Conservation (phyloP, 1,139 yeast species). For the Tardiomyces depauwii region DNA sequence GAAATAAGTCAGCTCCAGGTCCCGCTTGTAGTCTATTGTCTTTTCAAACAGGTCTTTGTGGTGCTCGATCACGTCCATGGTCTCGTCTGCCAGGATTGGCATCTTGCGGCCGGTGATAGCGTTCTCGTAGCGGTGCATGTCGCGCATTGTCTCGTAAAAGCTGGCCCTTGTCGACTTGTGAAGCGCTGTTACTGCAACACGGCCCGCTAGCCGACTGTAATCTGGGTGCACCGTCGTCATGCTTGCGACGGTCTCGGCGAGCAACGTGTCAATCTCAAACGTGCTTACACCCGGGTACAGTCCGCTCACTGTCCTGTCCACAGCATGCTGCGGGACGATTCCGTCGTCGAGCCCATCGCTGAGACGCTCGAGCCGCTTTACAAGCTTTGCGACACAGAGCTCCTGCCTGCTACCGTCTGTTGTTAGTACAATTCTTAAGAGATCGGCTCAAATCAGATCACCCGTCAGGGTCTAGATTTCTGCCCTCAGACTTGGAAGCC, state of each 20-base stretch:
- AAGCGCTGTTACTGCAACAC: slow-evolving; percentile 66
- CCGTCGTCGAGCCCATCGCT: slow-evolving; percentile 58
- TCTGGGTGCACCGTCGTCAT: slow-evolving; percentile 89
- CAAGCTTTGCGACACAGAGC: slow-evolving; percentile 45
- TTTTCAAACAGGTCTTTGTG: slow-evolving; percentile 47
- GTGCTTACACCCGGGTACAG: slow-evolving; percentile 81
- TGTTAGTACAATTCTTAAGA: too few relatives aligned
- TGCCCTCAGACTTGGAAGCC: too few relatives aligned
- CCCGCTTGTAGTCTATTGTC: slow-evolving; percentile 56
- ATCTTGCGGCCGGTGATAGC: slow-evolving; percentile 55
- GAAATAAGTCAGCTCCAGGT: slow-evolving; percentile 55
- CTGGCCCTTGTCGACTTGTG: slow-evolving; percentile 69
- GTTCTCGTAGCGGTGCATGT: slow-evolving; percentile 47
- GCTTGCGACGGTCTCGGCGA: slow-evolving; percentile 83
- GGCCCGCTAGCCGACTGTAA: slow-evolving; percentile 74
- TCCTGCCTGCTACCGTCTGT: slow-evolving; percentile 52
- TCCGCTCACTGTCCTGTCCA: slow-evolving; percentile 56
- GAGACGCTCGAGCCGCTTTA: slow-evolving; percentile 34
- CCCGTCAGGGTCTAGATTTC: too few relatives aligned
- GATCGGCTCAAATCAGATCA: too few relatives aligned
- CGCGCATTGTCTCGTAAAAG: slow-evolving; percentile 55
- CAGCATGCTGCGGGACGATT: background rate
- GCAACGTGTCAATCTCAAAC: slow-evolving; percentile 60
- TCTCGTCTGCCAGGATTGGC: slow-evolving; percentile 56
- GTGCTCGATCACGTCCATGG: slow-evolving; percentile 42